Conservation (phyloP, 73 alveolate genomes). For the Uronychia setigera region DNA sequence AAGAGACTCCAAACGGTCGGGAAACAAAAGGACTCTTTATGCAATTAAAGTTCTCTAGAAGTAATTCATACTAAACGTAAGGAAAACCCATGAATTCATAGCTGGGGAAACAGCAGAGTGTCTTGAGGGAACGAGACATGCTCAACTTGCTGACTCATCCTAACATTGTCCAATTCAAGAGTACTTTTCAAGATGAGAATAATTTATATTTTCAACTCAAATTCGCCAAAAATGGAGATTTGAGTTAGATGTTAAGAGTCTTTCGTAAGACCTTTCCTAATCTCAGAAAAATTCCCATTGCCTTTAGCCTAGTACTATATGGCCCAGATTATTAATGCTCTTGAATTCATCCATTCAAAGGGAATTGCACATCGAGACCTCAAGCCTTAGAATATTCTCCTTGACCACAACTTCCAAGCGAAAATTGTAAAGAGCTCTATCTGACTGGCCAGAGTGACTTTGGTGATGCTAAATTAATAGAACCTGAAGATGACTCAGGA, state of each 20-base stretch:
- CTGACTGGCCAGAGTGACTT: constrained; percentile 55
- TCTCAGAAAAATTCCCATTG: constrained; percentile 20
- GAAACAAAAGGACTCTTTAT: not conserved
- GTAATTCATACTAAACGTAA: not conserved
- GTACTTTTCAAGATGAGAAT: not conserved
- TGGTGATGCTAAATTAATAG: constrained; percentile 59
- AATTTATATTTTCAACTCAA: not conserved
- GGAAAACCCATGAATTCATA: not conserved
- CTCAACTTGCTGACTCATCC: not conserved
- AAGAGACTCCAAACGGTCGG: not conserved
- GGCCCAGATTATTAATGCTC: constrained; percentile 68
- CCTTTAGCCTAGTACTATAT: constrained; percentile 61
- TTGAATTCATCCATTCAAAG: constrained; percentile 55
- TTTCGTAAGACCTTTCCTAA: not conserved
- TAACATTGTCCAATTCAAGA: not conserved
- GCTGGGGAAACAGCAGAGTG: not conserved
- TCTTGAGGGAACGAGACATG: not conserved
- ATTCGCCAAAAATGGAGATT: not conserved
- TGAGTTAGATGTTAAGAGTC: not conserved
- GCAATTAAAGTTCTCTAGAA: not conserved
- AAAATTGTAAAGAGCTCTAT: constrained; percentile 67
- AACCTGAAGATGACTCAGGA: no score
- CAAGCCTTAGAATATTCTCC: constrained; percentile 78
- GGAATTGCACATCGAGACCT: constrained; percentile 74
- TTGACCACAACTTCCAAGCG: constrained; percentile 64